phyloP scores from a whole-genome alignment of 805 yeast species.

The Metschnikowia amazonensis region DNA sequence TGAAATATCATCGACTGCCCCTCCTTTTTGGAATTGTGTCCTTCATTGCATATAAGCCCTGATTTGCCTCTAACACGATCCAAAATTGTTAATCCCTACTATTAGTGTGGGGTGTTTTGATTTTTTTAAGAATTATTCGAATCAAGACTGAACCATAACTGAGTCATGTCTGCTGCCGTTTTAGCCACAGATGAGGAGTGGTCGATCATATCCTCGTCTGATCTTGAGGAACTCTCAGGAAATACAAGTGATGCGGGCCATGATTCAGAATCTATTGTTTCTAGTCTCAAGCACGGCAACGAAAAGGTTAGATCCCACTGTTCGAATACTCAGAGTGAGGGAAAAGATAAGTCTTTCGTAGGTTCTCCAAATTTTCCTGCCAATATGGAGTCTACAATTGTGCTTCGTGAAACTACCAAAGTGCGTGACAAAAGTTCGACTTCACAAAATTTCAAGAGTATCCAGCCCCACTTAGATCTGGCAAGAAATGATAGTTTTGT shows the following conservation, averaged over 20 bases:
- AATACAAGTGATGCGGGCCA: not conserved
- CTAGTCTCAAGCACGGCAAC: not conserved
- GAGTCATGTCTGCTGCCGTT: slow-evolving; percentile 1
- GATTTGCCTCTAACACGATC: not conserved
- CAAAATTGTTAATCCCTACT: not conserved
- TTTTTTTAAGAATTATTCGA: no score
- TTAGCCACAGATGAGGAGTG: slow-evolving; percentile 38
- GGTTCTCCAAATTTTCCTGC: not conserved
- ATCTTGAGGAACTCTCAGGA: slow-evolving; percentile 30
- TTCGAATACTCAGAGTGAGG: not conserved
- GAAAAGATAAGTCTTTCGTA: not conserved
- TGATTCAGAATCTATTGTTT: not conserved
- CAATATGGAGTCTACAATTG: not conserved
- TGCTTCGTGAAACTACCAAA: not conserved
- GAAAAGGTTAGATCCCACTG: no score
- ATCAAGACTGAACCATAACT: not conserved
- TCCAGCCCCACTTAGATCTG: not conserved
- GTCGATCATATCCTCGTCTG: slow-evolving; percentile 44
- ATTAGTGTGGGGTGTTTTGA: not conserved
- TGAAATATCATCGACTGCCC: not conserved
- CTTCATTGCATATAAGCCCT: not conserved
- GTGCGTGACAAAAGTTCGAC: not conserved
- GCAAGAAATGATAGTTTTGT: not conserved
- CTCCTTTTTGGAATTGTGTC: not conserved
- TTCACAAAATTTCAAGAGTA: not conserved